Conservation (phyloP, 345 rosid genomes). For the Gossypium sturtianum region DNA sequence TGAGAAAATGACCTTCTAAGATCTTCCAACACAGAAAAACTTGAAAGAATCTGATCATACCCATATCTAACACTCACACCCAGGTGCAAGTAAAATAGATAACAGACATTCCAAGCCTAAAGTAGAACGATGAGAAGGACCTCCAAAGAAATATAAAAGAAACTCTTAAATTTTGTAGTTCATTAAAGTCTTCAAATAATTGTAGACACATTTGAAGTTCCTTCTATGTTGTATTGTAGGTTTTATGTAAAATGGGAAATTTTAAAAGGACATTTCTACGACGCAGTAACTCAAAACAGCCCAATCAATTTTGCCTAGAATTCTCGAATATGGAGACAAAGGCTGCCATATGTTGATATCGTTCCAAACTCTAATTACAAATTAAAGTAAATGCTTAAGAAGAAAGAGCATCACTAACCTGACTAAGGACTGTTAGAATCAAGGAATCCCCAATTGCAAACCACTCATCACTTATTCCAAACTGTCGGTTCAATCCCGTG, state of each 20-base stretch:
- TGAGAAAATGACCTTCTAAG: background rate
- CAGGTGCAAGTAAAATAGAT: background rate
- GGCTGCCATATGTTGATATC: background rate
- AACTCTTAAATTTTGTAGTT: background rate
- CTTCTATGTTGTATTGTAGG: background rate
- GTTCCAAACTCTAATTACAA: conserved; percentile 3
- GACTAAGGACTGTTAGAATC: conserved; percentile 80
- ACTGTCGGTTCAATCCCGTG: conserved; percentile 64
- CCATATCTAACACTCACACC: background rate
- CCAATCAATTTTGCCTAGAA: too few species aligned
- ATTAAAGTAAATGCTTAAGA: background rate
- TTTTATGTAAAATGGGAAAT: background rate
- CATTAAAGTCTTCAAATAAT: background rate
- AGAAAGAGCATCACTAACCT: conserved; percentile 39
- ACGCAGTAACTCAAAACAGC: too few species aligned
- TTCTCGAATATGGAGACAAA: background rate
- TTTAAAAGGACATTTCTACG: background rate
- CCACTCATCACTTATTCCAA: conserved; percentile 93
- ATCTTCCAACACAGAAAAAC: background rate
- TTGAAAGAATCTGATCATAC: background rate
- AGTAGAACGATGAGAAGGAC: background rate
- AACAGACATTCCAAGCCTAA: background rate
- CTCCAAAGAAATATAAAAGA: background rate
- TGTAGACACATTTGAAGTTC: background rate
- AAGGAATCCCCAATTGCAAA: conserved; percentile 94